Base-by-base conservation (phyloP, 768 basidiomycete genomes). In the Hortiboletus flavorubellus region DNA sequence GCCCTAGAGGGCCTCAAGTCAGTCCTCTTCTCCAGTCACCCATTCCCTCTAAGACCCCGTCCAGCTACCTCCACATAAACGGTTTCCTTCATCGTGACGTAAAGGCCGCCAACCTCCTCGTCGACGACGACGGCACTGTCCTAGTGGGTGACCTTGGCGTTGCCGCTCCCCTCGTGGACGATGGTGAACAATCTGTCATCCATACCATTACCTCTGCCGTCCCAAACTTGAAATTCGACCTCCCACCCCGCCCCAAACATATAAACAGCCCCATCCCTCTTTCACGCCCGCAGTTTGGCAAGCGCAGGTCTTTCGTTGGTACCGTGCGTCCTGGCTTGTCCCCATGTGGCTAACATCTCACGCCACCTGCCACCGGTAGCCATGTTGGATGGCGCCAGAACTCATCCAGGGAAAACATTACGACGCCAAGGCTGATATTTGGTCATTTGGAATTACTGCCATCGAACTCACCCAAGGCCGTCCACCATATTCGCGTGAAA, bases 301-400 rank as follows among this genome's bases (percentile, higher is more conserved):
- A 91, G 65, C 82, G 94, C 53, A 91, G 87, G 67, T 91, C 88
- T 10, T 97, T 97, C 65, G 95, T 97, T 14, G 95, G 95, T 46
- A 97, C 94, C 26, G 87, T 89, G 54, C 48, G 84, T 71, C 11
- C 29, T 45, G 31, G 5, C 43, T 58, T 47, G 35, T 39, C 21
- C 34, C 10, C 31, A 7, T 38, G 5, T 7, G 16, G 38, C 46
- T 38, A 10, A 12, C 47, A 40, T 3, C 3, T 51, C 46, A 26
- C 26, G 26, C 26, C 38, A 60, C 47, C 23, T 16, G 18, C 30
- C 31, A 46, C 46, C 38, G 46, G 35, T 54, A 86, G 84, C 95
- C 95, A 1, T 92, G 90, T 68, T 97, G 92, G 92, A 98, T 97
- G 94, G 92, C 95, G 0, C 95, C 95, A 2, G 95, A 98, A 63